Evolutionary conservation across 2,329 filamentous ascomycete species (phyloP).

Genomic region (Mollisia scopiformis): DNA sequence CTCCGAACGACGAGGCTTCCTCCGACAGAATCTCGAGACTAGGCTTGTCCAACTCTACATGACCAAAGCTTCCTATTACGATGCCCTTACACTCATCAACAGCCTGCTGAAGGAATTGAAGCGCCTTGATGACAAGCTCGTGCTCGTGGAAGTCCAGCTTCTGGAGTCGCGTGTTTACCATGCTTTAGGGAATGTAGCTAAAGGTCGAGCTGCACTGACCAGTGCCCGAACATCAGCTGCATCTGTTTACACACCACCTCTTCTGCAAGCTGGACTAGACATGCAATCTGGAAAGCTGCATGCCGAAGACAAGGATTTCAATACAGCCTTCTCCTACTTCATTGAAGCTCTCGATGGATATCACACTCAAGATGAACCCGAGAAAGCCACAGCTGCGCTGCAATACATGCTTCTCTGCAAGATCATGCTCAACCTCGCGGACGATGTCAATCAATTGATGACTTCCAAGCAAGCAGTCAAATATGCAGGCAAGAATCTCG

Average conservation of each 20-base stretch:
- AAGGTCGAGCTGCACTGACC: constrained; percentile 92
- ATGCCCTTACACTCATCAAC: constrained; percentile 95
- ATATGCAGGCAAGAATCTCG: constrained; percentile 92
- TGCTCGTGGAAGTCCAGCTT: constrained; percentile 95
- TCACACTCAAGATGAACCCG: constrained; percentile 84
- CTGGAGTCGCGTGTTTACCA: constrained; percentile 98
- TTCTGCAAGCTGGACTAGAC: constrained; percentile 93
- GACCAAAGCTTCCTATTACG: constrained; percentile 97
- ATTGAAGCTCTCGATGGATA: constrained; percentile 98
- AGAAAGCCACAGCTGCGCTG: constrained; percentile 91
- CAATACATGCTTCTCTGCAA: constrained; percentile 99
- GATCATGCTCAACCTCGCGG: constrained; percentile 96
- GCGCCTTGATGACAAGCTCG: constrained; percentile 96
- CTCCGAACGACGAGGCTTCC: constrained; percentile 90
- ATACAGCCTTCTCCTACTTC: constrained; percentile 98
- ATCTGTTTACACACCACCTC: constrained; percentile 93
- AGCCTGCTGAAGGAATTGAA: constrained; percentile 94
- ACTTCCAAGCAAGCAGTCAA: constrained; percentile 95
- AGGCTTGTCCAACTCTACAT: constrained; percentile 93
- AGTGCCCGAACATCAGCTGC: constrained; percentile 93
- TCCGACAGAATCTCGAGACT: constrained; percentile 97
- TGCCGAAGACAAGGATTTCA: constrained; percentile 98
- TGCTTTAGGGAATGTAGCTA: constrained; percentile 93
- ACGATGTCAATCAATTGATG: constrained; percentile 96
- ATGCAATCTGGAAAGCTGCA: constrained; percentile 99